Evolutionary conservation across 441 rosid species (phyloP), one percentile per base, ranked within the genome.

Genomic region (Euphorbia celastroides): DNA sequence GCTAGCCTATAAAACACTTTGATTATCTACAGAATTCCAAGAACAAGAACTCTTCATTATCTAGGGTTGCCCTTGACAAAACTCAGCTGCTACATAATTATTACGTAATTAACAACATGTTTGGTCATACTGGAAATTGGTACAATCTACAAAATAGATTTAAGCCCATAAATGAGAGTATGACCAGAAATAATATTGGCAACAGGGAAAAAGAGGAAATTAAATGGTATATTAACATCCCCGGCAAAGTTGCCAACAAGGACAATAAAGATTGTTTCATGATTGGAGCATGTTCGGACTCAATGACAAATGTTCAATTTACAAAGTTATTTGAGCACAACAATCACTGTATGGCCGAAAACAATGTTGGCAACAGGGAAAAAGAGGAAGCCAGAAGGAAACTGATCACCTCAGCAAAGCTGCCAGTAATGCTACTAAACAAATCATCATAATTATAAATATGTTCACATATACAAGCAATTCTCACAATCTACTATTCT

Each of bases 191-290:
- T 22, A 61, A 72, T 83, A 32, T 84, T 12, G 84, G 88, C 84
- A 84, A 82, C 88, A 82, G 87, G 88, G 88, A 82, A 86, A 55
- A 81, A 76, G 78, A 78, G 83, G 84, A 70, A 76, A 75, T 77
- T 74, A 68, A 75, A 70, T 75, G 44, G 38, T 8, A 60, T n/a
- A 68, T 58, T 69, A 68, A 84, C 74, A 68, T 75, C 86, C 84
- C 73, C 79, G 81, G 84, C 86, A 81, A 77, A 76, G 86, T 75
- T 75, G 84, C 88, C 79, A 16, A 0, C 16, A 31, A 50, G 10
- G 42, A 0, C 10, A 9, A 17, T 44, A 9, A 26, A 16, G 12
- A 59, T 14, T 5, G 5, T 46, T 38, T 44, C 25, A 38, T 59
- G 31, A 54, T 28, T 13, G 30, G 5, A 9, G 1, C 12, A 3